phyloP scores from a whole-genome alignment of 108 stramenopile species.

The Skeletonema costatum region DNA sequence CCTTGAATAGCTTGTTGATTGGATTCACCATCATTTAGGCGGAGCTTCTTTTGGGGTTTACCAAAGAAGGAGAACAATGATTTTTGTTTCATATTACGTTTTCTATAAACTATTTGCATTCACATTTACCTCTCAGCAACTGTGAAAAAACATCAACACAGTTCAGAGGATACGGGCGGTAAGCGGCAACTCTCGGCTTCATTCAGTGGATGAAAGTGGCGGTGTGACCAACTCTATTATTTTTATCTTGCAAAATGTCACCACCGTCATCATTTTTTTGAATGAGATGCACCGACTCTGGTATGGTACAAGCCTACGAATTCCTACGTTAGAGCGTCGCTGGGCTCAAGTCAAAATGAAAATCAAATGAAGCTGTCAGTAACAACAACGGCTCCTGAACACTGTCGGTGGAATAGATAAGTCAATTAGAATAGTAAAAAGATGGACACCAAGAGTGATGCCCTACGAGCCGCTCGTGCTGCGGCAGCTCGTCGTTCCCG shows the following conservation, averaged over 20 bases:
- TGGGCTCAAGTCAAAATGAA: too few species aligned
- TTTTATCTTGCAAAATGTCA: too few species aligned
- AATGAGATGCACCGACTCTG: neutral
- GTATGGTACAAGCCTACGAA: neutral
- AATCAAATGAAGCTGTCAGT: neutral
- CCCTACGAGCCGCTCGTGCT: neutral
- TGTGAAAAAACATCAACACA: too few species aligned
- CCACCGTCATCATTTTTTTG: neutral
- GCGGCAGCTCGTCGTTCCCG: neutral
- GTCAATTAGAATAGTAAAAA: too few species aligned
- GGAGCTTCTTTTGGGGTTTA: constrained; percentile 2
- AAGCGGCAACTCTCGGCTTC: too few species aligned
- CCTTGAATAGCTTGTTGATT: neutral
- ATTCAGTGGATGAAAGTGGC: too few species aligned
- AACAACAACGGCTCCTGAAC: too few species aligned
- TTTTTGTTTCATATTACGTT: constrained; percentile 14
- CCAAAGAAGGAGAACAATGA: constrained; percentile 36
- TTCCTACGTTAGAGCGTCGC: neutral
- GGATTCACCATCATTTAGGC: neutral
- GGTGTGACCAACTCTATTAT: too few species aligned
- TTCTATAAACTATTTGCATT: too few species aligned
- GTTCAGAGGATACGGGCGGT: too few species aligned
- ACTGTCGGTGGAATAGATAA: too few species aligned
- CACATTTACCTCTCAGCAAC: too few species aligned
- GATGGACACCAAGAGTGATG: neutral